phyloP scores from a whole-genome alignment of 305 asterid species.

The Fraxinus floribunda region DNA sequence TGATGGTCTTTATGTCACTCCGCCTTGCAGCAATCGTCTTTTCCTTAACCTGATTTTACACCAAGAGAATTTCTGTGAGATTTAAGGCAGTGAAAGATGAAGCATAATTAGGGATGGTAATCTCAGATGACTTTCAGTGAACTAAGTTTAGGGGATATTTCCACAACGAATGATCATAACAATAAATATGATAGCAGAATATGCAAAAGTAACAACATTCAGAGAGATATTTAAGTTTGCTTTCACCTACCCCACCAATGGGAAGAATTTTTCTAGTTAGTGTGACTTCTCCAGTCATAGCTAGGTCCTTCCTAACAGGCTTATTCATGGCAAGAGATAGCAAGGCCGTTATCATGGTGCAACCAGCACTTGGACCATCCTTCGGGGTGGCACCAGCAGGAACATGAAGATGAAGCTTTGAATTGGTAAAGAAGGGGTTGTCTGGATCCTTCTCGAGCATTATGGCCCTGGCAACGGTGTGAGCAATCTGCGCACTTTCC shows the following conservation, averaged over 20 bases:
- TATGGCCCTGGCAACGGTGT: conserved; percentile 77
- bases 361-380: conserved; percentile 99
- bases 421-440: conserved; percentile 58
- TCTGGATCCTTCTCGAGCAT: conserved; percentile 69
- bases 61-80: not conserved
- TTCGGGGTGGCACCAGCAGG: conserved; percentile 98
- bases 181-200: not conserved
- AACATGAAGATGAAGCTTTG: conserved; percentile 94
- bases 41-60: conserved; percentile 69
- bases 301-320: conserved; percentile 79
- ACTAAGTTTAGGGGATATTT: not conserved
- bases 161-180: not conserved
- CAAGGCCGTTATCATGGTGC: conserved; percentile 97
- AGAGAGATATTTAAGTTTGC: not conserved
- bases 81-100: not conserved
- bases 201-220: not conserved
- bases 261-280: conserved; percentile 90
- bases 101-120: not conserved
- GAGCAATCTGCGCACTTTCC: conserved; percentile 95
- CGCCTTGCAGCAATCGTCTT: conserved; percentile 96
- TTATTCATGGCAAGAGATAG: conserved; percentile 82
- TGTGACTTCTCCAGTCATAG: conserved; percentile 98
- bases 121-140: not conserved
- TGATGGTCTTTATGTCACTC: conserved; percentile 76
- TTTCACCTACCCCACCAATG: conserved; percentile 85